Evolutionary conservation across 2,329 filamentous ascomycete genomes (phyloP).

Genomic region (Aspergillus sp.): DNA sequence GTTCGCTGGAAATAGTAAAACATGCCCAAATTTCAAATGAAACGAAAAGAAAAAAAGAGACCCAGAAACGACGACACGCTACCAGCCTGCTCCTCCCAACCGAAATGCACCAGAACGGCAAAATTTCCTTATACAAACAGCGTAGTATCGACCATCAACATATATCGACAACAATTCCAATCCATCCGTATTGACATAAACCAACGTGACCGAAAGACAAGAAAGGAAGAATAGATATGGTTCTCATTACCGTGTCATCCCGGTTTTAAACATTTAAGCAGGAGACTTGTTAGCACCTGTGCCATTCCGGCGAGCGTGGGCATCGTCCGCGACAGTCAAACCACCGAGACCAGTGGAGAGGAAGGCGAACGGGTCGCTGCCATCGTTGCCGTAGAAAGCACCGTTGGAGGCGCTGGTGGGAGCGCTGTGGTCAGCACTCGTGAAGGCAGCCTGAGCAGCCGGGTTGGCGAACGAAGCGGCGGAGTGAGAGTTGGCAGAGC

Average conservation of each 20-base stretch:
- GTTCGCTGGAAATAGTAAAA: slow-evolving; percentile 19
- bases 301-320: slow-evolving; percentile 40
- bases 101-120: slow-evolving; percentile 37
- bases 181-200: slow-evolving; percentile 30
- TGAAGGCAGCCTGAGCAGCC: slow-evolving; percentile 89
- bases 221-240: slow-evolving; percentile 4
- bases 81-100: slow-evolving; percentile 39
- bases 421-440: slow-evolving; percentile 73
- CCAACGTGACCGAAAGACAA: slow-evolving; percentile 13
- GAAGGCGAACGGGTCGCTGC: slow-evolving; percentile 59
- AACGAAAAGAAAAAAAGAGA: slow-evolving; percentile 18
- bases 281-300: slow-evolving; percentile 41
- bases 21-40: slow-evolving; percentile 19
- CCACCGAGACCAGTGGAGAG: slow-evolving; percentile 54
- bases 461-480: slow-evolving; percentile 88
- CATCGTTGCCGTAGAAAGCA: slow-evolving; percentile 56
- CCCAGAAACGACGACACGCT: slow-evolving; percentile 34
- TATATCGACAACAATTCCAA: slow-evolving; percentile 26
- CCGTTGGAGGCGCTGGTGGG: slow-evolving; percentile 71
- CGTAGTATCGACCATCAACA: slow-evolving; percentile 32
- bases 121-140: slow-evolving; percentile 39
- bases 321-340: slow-evolving; percentile 48
- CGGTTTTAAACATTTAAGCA: slow-evolving; percentile 10
- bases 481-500: slow-evolving; percentile 70
- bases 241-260: background rate